Conservation (phyloP, 805 yeast genomes). For the Candida coquimbonensis region DNA sequence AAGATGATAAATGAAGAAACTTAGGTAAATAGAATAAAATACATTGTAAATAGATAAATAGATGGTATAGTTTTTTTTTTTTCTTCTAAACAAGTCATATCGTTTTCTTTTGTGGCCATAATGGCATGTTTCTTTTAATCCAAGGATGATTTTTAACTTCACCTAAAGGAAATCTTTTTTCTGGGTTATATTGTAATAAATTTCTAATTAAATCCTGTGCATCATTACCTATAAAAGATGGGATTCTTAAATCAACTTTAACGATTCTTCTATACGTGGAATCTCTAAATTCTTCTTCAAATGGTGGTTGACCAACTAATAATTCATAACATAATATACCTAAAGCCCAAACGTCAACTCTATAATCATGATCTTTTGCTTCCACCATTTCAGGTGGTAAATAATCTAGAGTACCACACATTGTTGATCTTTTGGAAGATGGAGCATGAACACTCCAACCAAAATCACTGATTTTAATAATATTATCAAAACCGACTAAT, state of each 20-base stretch:
- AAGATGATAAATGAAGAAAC: conserved; percentile 36
- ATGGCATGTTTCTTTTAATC: conserved; percentile 58
- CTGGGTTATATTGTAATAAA: conserved; percentile 64
- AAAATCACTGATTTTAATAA: conserved; percentile 82
- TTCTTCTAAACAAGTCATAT: not conserved
- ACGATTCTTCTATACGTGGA: conserved; percentile 77
- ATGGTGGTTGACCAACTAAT: conserved; percentile 85
- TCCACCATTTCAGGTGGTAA: conserved; percentile 94
- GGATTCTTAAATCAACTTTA: conserved; percentile 68
- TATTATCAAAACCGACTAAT: conserved; percentile 66
- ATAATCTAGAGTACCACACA: conserved; percentile 94
- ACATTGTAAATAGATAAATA: not conserved
- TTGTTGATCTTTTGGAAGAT: conserved; percentile 56
- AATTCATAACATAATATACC: conserved; percentile 85
- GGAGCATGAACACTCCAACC: conserved; percentile 87
- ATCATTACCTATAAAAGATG: conserved; percentile 59
- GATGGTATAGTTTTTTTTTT: not conserved
- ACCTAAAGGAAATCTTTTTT: conserved; percentile 49
- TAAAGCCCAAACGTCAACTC: conserved; percentile 88
- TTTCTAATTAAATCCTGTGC: conserved; percentile 68
- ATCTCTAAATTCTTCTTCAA: conserved; percentile 73
- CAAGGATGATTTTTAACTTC: conserved; percentile 77
- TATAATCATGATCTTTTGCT: conserved; percentile 66
- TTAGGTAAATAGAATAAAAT: conserved; percentile 27
- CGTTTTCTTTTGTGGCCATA: conserved; percentile 41